These are phyloP conservation scores for Salvia hispanica DNA, from an alignment of 257 asterid genomes.

Conservation along the genomic window DNA sequence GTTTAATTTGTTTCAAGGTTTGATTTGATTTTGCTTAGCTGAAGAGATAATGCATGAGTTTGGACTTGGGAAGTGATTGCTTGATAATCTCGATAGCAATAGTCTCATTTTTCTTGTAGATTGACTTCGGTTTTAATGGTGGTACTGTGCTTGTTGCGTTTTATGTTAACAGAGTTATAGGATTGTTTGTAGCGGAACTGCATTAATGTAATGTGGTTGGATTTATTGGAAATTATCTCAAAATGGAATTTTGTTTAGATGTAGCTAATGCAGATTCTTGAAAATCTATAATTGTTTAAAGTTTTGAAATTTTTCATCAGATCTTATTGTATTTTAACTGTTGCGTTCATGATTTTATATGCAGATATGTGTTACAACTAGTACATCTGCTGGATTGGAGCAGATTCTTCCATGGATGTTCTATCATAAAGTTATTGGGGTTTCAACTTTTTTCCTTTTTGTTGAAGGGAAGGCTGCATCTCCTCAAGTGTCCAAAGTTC, in stretches of 20 bases:
- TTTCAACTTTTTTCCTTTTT: constrained; percentile 67
- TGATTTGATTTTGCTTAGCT: constrained; percentile 1
- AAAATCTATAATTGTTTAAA: constrained; percentile 29
- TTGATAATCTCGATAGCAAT: not conserved
- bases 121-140: constrained; percentile 23
- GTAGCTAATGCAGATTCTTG: constrained; percentile 13
- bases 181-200: constrained; percentile 14
- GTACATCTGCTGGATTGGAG: constrained; percentile 82
- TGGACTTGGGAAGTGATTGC: not conserved
- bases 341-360: constrained; percentile 11
- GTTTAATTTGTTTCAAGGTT: not conserved
- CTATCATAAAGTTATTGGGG: constrained; percentile 83
- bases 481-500: constrained; percentile 67
- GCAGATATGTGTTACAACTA: constrained; percentile 77
- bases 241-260: not conserved
- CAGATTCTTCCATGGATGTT: constrained; percentile 87
- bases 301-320: not conserved
- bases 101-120: not conserved
- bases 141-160: constrained; percentile 10
- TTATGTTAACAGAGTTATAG: constrained; percentile 2
- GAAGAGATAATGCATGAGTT: constrained; percentile 10
- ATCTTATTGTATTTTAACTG: not conserved
- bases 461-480: constrained; percentile 90
- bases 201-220: constrained; percentile 12
- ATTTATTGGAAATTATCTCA: constrained; percentile 11